Conservation (phyloP, 2,329 filamentous ascomycete species). For the Sarocladium kiliense region DNA sequence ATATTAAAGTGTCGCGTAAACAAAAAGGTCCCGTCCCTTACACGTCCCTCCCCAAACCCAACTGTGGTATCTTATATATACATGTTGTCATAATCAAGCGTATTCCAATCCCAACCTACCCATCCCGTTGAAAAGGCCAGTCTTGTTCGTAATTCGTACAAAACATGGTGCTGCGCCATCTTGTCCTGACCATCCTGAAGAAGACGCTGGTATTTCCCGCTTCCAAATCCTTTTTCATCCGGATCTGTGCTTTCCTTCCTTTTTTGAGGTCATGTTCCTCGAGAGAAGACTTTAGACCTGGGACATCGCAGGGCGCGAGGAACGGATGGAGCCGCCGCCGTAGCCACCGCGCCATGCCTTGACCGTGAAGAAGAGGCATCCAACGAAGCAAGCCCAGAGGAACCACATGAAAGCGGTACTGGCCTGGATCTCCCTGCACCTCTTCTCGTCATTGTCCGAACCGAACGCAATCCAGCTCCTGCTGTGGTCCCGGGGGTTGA, state of each 20-base stretch:
- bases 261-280: too few species aligned
- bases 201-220: too few species aligned
- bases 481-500: conserved; percentile 24
- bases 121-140: background rate
- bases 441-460: conserved; percentile 47
- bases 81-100: background rate
- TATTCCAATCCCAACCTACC: background rate
- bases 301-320: conserved; percentile 46
- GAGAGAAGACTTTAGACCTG: conserved; percentile 35
- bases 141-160: background rate
- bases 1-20: conserved; percentile 2
- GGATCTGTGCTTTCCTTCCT: too few species aligned
- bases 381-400: conserved; percentile 59
- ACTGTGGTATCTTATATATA: conserved; percentile 4
- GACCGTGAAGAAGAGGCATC: conserved; percentile 50
- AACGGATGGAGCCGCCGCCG: conserved; percentile 37
- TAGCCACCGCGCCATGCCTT: conserved; percentile 42
- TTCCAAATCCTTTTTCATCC: too few species aligned
- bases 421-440: conserved; percentile 72
- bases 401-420: conserved; percentile 76
- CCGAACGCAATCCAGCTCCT: conserved; percentile 58
- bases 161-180: background rate
- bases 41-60: background rate
- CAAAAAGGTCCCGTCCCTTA: background rate
- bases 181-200: too few species aligned